Base-by-base conservation (phyloP, 768 basidiomycete species). In the Pleurotus eryngii region DNA sequence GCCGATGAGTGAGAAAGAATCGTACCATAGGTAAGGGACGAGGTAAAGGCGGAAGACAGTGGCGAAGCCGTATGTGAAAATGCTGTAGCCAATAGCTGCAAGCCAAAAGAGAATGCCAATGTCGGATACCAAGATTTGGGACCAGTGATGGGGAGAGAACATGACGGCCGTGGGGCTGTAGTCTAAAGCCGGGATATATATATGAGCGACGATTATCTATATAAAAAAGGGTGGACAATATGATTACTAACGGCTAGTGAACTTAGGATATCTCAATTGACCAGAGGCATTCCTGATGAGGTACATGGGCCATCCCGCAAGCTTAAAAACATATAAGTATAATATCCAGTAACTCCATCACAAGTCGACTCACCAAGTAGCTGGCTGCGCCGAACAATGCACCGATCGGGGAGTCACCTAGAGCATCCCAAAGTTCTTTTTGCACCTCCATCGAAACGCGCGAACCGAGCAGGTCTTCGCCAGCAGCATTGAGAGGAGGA, bases 331-430 rank as follows among this genome's bases (percentile, higher is more conserved):
- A 37, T 14, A 35, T 53, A 14, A 35, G 30, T 35, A 20, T 20
- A 20, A 20, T 20, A 2, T 20, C 20, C 20, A 20, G 20, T 20
- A 20, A 20, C 20, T 20, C 20, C 20, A 20, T 20, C 20, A 20
- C 20, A 1, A 20, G 20, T 20, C 20, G 20, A 20, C 79, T 42
- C 59, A 90, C 87, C 62, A 92, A 69, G 67, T 90, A 90, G 20
- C 76, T 72, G 39, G 77, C 78, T 46, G 81, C 71, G 18, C 74
- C 76, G 1, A 82, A 58, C 24, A 81, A 69, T 39, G 89, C 83
- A 60, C 82, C 85, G 42, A 97, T 78, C 15, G 96, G 96, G 7
- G 93, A 92, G 72, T 98, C 96, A 46, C 91, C 92, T 43, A 98
- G 71, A 40, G 95, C 91, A 58, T 98, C 96, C 75, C 79, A 82